A percentile compares a stretch with the other conserved stretches of the same genome.
These are phyloP conservation scores for Yamadazyma tumulicola DNA, from an alignment of 805 yeast genomes.

Conservation along the genomic window DNA sequence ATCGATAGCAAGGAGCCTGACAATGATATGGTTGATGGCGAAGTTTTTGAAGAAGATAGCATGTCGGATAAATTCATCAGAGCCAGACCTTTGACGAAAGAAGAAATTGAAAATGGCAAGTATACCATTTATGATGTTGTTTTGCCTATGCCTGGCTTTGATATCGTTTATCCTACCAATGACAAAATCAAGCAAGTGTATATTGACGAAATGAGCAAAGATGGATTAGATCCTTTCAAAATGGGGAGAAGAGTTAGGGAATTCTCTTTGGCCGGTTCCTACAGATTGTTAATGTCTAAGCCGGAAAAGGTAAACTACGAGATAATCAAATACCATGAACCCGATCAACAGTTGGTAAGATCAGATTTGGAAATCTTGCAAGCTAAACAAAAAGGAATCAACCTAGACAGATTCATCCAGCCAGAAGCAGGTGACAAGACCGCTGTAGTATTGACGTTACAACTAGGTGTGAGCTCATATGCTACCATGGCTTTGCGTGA, in stretches of 20 bases:
- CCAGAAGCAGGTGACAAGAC: conserved; percentile 40
- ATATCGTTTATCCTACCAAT: conserved; percentile 79
- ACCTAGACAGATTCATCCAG: conserved; percentile 20
- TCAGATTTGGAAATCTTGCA: conserved; percentile 63
- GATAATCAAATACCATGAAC: conserved; percentile 54
- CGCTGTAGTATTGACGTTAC: conserved; percentile 75
- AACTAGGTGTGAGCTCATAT: conserved; percentile 80
- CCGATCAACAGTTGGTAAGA: conserved; percentile 65
- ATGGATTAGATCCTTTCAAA: conserved; percentile 76
- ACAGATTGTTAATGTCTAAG: conserved; percentile 67
- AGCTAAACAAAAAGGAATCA: conserved; percentile 22
- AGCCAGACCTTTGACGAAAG: conserved; percentile 73
- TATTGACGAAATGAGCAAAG: conserved; percentile 69
- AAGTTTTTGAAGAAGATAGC: conserved; percentile 63
- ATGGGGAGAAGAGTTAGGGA: conserved; percentile 86
- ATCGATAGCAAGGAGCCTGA: conserved; percentile 26
- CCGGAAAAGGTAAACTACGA: conserved; percentile 63
- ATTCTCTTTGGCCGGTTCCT: conserved; percentile 88
- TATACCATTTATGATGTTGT: conserved; percentile 80
- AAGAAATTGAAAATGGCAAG: conserved; percentile 57
- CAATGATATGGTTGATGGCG: conserved; percentile 24
- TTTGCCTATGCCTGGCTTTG: conserved; percentile 96
- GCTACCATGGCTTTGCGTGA: conserved; percentile 98
- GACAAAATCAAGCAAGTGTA: conserved; percentile 57
- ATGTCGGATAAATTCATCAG: conserved; percentile 53